Evolutionary conservation across 1,139 yeast genomes (phyloP), one percentile per base, ranked within the genome.

Genomic region (Blastobotrys persicus): DNA sequence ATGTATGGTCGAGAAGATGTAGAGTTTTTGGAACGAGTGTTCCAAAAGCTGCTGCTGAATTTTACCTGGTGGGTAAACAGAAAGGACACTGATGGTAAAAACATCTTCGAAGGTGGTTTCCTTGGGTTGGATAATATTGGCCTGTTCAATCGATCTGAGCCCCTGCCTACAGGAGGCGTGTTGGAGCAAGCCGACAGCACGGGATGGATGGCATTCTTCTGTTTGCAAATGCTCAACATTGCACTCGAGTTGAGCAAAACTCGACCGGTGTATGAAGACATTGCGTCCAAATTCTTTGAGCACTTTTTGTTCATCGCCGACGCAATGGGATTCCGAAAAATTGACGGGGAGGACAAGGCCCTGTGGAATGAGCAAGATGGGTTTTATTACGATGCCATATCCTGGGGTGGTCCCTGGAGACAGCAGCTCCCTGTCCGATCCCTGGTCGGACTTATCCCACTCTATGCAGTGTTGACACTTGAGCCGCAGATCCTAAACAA

Each of bases 21-120:
- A 52, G 88, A 84, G 52, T 91, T 91, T 66, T 77, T 91, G 68
- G 98, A 91, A 68, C 76, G 92, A 31, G 95, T 88, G 17, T 91
- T 91, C 77, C 98, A 91, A 68, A 91, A 91, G 67, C 77, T 91
- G 60, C 71, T 91, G 65, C 74, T 91, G 55, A 91, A 91, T 69
- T 91, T 91, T 69, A 88, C 97, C 20, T 91, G 98, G 98, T 91
- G 98, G 98, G 97, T 91, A 51, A 91, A 91, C 70, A 78, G 96
- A 64, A 91, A 91, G 66, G 98, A 91, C 69, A 71, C 78, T 4
- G 86, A 84, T 55, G 98, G 97, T 55, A 85, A 87, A 61, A 91
- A 91, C 59, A 87, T 91, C 32, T 91, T 91, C 65, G 96, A 88
- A 70, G 98, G 98, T 57, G 98, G 98, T 0, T 91, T 91, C 70